These are phyloP conservation scores for Thermoascus crustaceus DNA, from an alignment of 2,329 filamentous ascomycete genomes.

Conservation along the genomic window DNA sequence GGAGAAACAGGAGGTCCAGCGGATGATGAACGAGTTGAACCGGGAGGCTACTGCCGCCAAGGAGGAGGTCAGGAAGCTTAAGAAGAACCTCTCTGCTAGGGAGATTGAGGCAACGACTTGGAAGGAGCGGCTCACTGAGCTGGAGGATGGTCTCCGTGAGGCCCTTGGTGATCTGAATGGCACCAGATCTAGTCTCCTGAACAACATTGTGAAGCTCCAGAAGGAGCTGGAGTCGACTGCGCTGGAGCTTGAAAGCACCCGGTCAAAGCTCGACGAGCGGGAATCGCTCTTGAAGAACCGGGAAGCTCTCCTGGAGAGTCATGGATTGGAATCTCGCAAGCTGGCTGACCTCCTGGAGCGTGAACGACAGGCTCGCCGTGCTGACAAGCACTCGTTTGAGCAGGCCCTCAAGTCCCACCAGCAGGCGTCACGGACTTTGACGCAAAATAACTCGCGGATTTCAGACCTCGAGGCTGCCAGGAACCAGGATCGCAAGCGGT, in stretches of 20 bases:
- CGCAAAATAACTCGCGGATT: conserved; percentile 75
- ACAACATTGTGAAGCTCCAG: conserved; percentile 79
- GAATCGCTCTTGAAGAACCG: conserved; percentile 84
- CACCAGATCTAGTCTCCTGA: conserved; percentile 75
- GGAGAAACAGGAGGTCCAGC: conserved; percentile 92
- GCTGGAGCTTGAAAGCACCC: conserved; percentile 71
- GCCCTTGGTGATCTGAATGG: conserved; percentile 81
- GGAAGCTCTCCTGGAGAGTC: conserved; percentile 78
- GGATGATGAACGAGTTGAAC: conserved; percentile 88
- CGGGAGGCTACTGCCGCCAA: conserved; percentile 71
- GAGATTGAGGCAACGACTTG: conserved; percentile 85
- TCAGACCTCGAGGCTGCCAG: conserved; percentile 76
- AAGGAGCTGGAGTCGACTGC: conserved; percentile 77
- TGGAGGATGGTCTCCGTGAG: conserved; percentile 81
- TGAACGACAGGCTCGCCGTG: conserved; percentile 74
- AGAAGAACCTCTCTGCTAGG: conserved; percentile 71
- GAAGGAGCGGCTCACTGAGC: conserved; percentile 82
- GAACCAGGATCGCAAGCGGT: conserved; percentile 67
- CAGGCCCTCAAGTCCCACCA: conserved; percentile 80
- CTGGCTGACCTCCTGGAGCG: conserved; percentile 84
- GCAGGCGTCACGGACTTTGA: conserved; percentile 76
- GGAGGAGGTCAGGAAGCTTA: conserved; percentile 74
- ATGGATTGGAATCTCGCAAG: conserved; percentile 76
- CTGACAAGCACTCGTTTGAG: conserved; percentile 81
- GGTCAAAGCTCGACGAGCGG: conserved; percentile 75